Evolutionary conservation across 225 moss, liverwort and hornwort genomes (phyloP), one percentile per base, ranked within the genome.

Genomic region (Polytrichum formosum): DNA sequence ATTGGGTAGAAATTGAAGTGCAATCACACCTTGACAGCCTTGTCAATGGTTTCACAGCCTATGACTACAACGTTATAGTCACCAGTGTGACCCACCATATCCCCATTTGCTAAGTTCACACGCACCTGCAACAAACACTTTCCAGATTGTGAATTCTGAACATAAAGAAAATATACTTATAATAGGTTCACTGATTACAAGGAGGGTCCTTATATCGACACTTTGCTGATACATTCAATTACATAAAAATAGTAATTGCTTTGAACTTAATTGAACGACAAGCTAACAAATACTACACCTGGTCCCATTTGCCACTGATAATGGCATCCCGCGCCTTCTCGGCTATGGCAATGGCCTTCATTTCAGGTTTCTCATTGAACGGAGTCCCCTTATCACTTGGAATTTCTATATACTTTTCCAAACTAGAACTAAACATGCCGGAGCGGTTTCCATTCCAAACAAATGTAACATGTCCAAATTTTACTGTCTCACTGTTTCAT

Each of bases 391-490:
- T 78, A 6, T 97, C 92, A 73, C 94, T 97, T 19, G 94, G 88
- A 67, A 97, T 90, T 27, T 94, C 88, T 18, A 94, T 87, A 28
- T 97, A 97, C 66, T 97, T 86, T 79, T 97, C 93, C 54, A 97
- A 73, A 46, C 87, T 89, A 5, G 90, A 72, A 77, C 90, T 90
- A 78, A 97, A 97, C 74, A 90, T 91, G 64, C 96, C 93, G 23
- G 96, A 93, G 70, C 93, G 87, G 68, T 97, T 97, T 58, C 96
- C 96, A 65, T 97, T 97, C 96, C 96, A 97, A 66, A 97, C 92
- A 46, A 97, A 97, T 7, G 96, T 97, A 31, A 93, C 93, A 35
- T 97, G 96, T 25, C 96, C 96, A 37, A 97, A 97, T 70, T 97
- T 97, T 62, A 97, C 96, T 17, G 96, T 97, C 75, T 97, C 96